These are phyloP conservation scores for Aspergillus melleus DNA, from an alignment of 2,329 filamentous ascomycete genomes.

Conservation along the genomic window DNA sequence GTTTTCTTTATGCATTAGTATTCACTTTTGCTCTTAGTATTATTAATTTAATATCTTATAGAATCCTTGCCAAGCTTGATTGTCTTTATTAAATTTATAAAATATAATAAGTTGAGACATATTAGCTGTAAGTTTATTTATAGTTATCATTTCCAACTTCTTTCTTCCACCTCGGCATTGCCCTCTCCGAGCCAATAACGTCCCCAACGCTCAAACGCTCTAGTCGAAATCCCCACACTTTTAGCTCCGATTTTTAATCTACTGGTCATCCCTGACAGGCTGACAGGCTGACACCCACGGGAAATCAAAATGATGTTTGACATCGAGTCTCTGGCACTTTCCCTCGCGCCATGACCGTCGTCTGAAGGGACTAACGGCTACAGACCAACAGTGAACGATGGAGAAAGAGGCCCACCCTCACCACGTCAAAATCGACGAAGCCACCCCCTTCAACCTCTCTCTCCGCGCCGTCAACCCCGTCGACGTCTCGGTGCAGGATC, in stretches of 20 bases:
- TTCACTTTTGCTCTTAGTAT: too few relatives aligned
- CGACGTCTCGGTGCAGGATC: constrained; percentile 35
- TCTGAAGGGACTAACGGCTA: neutral
- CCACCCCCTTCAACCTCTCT: constrained; percentile 31
- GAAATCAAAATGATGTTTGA: neutral
- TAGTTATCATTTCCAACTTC: too few relatives aligned
- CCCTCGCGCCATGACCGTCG: neutral
- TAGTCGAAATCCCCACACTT: neutral
- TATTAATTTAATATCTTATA: too few relatives aligned
- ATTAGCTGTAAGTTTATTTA: too few relatives aligned
- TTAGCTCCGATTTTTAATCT: neutral
- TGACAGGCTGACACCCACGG: neutral
- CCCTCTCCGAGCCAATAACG: neutral
- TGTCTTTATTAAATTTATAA: too few relatives aligned
- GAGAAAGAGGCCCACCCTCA: neutral
- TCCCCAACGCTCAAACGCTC: neutral
- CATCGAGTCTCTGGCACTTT: neutral
- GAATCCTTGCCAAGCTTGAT: too few relatives aligned
- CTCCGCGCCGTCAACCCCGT: constrained; percentile 44
- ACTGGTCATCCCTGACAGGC: neutral
- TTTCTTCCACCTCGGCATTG: neutral
- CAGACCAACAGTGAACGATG: neutral
- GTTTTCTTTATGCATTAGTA: too few relatives aligned
- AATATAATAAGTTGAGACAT: too few relatives aligned
- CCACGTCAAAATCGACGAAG: constrained; percentile 2